A percentile compares a stretch with the other conserved stretches of the same genome.
Conservation (phyloP, 257 asterid genomes). For the Nicotiana noctiflora region DNA sequence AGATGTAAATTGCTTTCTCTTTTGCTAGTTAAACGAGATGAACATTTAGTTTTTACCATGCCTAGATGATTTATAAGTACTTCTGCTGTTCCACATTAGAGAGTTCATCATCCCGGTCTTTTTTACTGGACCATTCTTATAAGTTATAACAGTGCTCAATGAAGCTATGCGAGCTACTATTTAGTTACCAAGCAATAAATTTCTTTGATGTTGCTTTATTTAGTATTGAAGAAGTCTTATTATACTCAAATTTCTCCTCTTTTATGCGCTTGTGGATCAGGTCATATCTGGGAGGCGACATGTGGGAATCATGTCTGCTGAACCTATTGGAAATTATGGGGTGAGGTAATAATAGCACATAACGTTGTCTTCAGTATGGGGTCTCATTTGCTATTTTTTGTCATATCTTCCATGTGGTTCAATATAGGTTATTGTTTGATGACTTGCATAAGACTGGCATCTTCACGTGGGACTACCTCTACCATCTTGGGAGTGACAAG, state of each 20-base stretch:
- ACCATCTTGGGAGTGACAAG: constrained; percentile 74
- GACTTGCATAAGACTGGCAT: constrained; percentile 88
- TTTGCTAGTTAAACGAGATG: no score
- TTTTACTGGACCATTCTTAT: neutral
- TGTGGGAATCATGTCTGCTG: constrained; percentile 79
- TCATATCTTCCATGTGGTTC: constrained; percentile 7
- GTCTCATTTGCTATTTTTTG: neutral
- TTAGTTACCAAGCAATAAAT: neutral
- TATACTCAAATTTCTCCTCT: neutral
- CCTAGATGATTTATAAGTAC: neutral
- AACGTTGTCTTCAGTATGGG: neutral
- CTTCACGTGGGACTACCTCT: constrained; percentile 79
- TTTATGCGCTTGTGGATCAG: constrained; percentile 22
- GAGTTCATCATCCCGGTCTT: neutral
- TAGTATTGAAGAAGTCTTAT: neutral
- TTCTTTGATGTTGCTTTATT: neutral
- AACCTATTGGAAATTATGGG: constrained; percentile 88
- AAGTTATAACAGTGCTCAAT: neutral
- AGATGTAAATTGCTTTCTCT: no score
- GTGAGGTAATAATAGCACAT: constrained; percentile 49
- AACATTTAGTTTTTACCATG: neutral
- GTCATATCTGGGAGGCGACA: constrained; percentile 80
- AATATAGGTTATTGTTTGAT: constrained; percentile 59
- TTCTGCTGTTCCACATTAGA: neutral
- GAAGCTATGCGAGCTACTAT: neutral